Percentiles rank a stretch among this genome's conserved stretches.
These are phyloP conservation scores for Colletotrichum sp. DNA, from an alignment of 2,329 filamentous ascomycete species.

Conservation along the genomic window DNA sequence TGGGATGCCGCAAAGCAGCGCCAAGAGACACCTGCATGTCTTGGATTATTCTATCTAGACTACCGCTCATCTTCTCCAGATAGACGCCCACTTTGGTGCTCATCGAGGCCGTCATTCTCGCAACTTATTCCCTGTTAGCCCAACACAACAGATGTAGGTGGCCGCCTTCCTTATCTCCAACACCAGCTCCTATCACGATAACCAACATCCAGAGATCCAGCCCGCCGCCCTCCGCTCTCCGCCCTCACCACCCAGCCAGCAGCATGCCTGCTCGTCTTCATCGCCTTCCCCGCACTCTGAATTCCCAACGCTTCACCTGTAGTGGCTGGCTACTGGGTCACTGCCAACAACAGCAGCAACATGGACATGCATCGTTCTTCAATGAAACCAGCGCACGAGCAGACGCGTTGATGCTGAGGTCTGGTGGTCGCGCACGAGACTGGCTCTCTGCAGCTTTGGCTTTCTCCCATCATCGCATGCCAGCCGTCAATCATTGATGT, in stretches of 20 bases:
- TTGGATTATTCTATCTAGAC: background rate
- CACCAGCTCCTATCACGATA: background rate
- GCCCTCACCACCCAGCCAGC: background rate
- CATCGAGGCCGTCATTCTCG: background rate
- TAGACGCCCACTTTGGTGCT: background rate
- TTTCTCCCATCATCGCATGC: background rate
- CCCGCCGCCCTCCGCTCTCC: no score
- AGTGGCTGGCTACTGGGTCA: background rate
- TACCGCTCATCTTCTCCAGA: background rate
- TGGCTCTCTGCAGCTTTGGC: background rate
- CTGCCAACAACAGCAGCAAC: background rate
- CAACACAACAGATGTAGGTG: background rate
- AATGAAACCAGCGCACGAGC: conserved; percentile 4
- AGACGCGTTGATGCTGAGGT: background rate
- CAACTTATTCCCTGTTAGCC: background rate
- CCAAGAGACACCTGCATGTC: background rate
- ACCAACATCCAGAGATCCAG: background rate
- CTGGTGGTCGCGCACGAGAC: background rate
- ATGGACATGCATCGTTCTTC: background rate
- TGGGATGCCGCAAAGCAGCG: background rate
- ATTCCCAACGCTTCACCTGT: background rate
- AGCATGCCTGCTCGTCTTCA: background rate
- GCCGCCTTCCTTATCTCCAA: background rate
- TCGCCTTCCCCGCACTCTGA: background rate
- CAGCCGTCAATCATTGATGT: background rate